Evolutionary conservation across 495 filamentous ascomycete genomes (phyloP), one percentile per base, ranked within the genome.

Genomic region (Cercophora samala): DNA sequence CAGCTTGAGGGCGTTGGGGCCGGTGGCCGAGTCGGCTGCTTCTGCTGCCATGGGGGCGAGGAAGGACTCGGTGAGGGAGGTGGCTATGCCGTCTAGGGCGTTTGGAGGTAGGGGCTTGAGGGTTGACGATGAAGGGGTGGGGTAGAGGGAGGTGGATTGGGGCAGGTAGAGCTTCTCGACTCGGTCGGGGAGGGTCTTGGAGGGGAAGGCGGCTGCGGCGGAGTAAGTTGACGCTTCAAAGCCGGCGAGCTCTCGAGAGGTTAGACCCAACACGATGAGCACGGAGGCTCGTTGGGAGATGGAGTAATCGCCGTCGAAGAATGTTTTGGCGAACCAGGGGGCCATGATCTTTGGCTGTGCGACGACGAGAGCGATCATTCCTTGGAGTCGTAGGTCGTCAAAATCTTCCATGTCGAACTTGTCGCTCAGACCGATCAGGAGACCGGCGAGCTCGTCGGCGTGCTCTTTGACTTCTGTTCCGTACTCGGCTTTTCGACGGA

Each of bases 221-320:
- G 73, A 79, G 74, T 77, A 86, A 71, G 67, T 89, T 11, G 89
- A 90, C 25, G 85, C 82, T 26, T 89, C 88, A 64, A 90, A 88
- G 6, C 95, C 93, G 0, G 91, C 93, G 1, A 99, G 76, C 76
- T 98, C 95, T 55, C 95, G 85, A n/a, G 91, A 92, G 58, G 88
- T 86, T 0, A 99, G 79, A 17, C 94, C 93, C 19, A 98, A 79
- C 5, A 90, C 87, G 61, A 89, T 90, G 51, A 98, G 88, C 51
- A 97, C 83, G 0, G 90, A 87, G 13, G 89, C 89, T 42, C 95
- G 84, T 72, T 98, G 94, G 0, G 86, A 84, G 58, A 97, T 81
- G 0, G 93, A 96, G 70, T 94, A 91, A 69, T 98, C 96, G 11
- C 93, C 96, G 52, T 90, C 89, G 73, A 96, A 98, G 78, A 94